phyloP scores from a whole-genome alignment of 164 flowering plant species.

The Stephania japonica region DNA sequence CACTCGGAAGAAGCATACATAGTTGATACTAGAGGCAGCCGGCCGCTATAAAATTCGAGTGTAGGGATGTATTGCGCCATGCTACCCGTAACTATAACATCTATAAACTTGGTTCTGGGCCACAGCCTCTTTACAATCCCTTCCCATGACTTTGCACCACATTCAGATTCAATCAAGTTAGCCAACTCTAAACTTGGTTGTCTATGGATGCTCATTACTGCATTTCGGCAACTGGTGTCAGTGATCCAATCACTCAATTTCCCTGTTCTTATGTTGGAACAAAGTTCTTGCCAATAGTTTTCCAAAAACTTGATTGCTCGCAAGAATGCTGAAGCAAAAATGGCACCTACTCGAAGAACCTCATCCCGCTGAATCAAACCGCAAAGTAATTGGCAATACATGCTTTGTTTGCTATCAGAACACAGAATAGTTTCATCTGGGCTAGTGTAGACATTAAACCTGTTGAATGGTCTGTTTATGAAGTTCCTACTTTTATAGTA shows the following conservation, averaged over 20 bases:
- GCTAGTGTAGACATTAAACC: conserved; percentile 32
- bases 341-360: conserved; percentile 72
- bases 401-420: conserved; percentile 56
- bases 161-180: conserved; percentile 33
- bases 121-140: conserved; percentile 58
- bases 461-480: conserved; percentile 31
- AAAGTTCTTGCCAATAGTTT: conserved; percentile 46
- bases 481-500: conserved; percentile 40
- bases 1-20: conserved; percentile 78
- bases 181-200: conserved; percentile 41
- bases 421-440: conserved; percentile 54
- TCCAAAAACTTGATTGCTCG: conserved; percentile 65
- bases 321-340: conserved; percentile 71
- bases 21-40: conserved; percentile 57
- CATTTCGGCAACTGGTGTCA: conserved; percentile 36
- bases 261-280: conserved; percentile 51
- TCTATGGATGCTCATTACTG: conserved; percentile 28
- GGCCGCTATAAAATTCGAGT: conserved; percentile 51
- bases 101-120: conserved; percentile 66
- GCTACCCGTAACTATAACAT: conserved; percentile 69
- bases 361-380: conserved; percentile 48
- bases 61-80: conserved; percentile 69
- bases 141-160: conserved; percentile 41
- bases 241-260: conserved; percentile 39
- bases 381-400: conserved; percentile 76